These are phyloP conservation scores for Camellia granthamiana DNA, from an alignment of 148 eudicot species.

Conservation along the genomic window DNA sequence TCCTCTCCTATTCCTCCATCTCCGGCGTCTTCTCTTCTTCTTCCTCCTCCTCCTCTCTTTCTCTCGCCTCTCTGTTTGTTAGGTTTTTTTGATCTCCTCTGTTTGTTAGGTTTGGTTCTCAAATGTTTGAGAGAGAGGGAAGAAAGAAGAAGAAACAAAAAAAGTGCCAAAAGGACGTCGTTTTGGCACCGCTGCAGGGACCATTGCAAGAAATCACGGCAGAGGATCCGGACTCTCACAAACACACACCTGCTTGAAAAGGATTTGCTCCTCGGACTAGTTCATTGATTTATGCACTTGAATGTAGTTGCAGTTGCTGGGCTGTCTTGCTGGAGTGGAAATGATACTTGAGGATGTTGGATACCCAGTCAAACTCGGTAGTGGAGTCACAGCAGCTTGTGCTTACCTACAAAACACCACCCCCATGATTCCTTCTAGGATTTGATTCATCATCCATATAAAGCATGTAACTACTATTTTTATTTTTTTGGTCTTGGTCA, in stretches of 20 bases:
- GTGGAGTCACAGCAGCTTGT: constrained; percentile 84
- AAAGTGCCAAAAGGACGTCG: too few species aligned
- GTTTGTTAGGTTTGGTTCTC: too few species aligned
- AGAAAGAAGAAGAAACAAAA: fast-evolving
- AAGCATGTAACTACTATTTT: not conserved
- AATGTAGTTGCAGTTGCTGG: constrained; percentile 82
- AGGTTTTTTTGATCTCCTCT: too few species aligned
- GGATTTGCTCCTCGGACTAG: not conserved
- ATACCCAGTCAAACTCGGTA: constrained; percentile 89
- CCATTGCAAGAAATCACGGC: too few species aligned
- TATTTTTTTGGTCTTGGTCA: too few species aligned
- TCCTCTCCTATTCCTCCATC: too few species aligned
- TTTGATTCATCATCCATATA: constrained; percentile 36
- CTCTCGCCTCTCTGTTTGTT: too few species aligned
- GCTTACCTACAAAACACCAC: constrained; percentile 74
- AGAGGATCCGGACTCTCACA: too few species aligned
- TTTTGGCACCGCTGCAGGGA: too few species aligned
- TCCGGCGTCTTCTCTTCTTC: too few species aligned
- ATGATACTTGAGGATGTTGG: constrained; percentile 98
- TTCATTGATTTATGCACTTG: not conserved
- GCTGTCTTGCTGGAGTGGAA: constrained; percentile 97
- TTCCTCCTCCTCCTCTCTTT: too few species aligned
- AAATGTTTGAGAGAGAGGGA: too few species aligned
- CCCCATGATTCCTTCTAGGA: constrained; percentile 89
- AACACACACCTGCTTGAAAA: not conserved